Evolutionary conservation across 306 rosid species (phyloP), one percentile per base, ranked within the genome.

Genomic region (Lathyrus oleraceus): DNA sequence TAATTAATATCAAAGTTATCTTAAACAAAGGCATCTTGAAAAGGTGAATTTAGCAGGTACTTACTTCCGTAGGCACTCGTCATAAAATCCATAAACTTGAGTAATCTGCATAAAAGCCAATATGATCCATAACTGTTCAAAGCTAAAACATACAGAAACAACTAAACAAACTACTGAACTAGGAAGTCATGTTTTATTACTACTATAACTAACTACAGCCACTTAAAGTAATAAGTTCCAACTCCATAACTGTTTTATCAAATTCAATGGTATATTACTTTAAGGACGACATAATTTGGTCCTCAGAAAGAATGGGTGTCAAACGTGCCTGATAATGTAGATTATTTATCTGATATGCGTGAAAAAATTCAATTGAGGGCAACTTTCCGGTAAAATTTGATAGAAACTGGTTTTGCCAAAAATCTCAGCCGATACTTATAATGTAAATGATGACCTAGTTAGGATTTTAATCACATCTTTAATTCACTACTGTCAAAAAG

Each of bases 81-180:
- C 98, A 69, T 89, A 92, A 82, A 92, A 92, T 48, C 98, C 96
- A 78, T 92, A 92, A 75, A 92, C 98, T 84, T 92, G 96, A 72
- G 98, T 92, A 77, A 92, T 92, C 98, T 92, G 96, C 96, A 85
- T 40, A 36, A 43, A 59, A 64, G 25, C 28, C 75, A 70, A 17
- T 35, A 80, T 80, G 74, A 85, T 71, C 30, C 53, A 60, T 60
- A 38, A 61, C 27, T 42, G 48, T 30, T 67, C 64, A 49, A 63
- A 16, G 51, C 45, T 30, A 48, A 69, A 21, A 57, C 25, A 58
- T 51, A 38, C 1, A 21, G 32, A 43, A 42, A 69, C 36, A 19
- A 57, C 11, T 52, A 12, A 44, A 59, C 57, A 40, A 51, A 51
- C 20, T 27, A 25, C 12, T 57, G 62, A 57, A 28, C 28, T 20